Evolutionary conservation across 345 rosid species (phyloP).

Genomic region (Populus davidiana): DNA sequence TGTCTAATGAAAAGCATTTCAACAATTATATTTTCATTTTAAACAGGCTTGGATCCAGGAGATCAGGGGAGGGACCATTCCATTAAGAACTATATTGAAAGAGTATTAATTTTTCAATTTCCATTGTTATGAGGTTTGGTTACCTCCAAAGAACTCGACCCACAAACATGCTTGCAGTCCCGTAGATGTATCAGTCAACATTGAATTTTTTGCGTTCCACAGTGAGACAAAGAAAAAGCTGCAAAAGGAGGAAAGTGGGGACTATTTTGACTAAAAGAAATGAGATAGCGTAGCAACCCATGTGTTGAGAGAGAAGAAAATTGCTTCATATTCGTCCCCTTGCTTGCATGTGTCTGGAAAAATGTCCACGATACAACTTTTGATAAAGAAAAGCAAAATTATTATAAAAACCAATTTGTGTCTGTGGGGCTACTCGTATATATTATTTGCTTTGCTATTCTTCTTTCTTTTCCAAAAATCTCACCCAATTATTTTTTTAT

Average conservation of each 20-base stretch:
- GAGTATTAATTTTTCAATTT: too few relatives aligned
- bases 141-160: too few relatives aligned
- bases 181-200: too few relatives aligned
- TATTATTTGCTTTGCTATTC: too few relatives aligned
- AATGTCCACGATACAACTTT: background rate
- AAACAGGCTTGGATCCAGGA: background rate
- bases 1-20: background rate
- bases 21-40: background rate
- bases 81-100: too few relatives aligned
- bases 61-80: background rate
- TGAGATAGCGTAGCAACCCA: constrained; percentile 20
- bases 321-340: background rate
- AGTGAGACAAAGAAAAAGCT: constrained; percentile 20
- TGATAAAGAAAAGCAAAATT: background rate
- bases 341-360: background rate
- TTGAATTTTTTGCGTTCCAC: background rate
- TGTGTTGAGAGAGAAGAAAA: constrained; percentile 19
- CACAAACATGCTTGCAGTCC: too few relatives aligned
- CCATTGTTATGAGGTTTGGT: too few relatives aligned
- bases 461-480: too few relatives aligned
- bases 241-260: constrained; percentile 11
- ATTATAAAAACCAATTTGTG: background rate
- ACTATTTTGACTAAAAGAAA: constrained; percentile 8
- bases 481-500: too few relatives aligned
- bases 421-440: too few relatives aligned